These are phyloP conservation scores for Termitomyces sp. DNA, from an alignment of 768 basidiomycete species.

Conservation along the genomic window DNA sequence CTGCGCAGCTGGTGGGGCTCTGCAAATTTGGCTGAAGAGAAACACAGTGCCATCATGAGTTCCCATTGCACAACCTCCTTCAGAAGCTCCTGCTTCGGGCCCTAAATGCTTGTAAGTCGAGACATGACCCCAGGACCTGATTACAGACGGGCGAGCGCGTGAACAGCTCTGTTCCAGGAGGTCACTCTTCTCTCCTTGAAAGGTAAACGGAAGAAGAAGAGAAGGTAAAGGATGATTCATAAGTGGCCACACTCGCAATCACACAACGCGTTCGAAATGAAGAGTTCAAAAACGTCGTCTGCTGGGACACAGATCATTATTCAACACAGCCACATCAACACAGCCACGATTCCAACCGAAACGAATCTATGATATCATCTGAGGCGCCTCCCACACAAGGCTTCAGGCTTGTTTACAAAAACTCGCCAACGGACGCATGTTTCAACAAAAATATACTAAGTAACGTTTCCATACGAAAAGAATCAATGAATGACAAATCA, in stretches of 20 bases:
- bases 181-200: slow-evolving; percentile 14
- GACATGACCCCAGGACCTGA: slow-evolving; percentile 24
- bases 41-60: slow-evolving; percentile 41
- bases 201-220: slow-evolving; percentile 26
- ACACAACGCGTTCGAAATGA: background rate
- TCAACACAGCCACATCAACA: background rate
- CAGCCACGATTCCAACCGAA: no score
- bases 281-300: background rate
- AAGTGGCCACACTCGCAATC: background rate
- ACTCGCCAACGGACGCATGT: background rate
- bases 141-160: slow-evolving; percentile 21
- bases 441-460: background rate
- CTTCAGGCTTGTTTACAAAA: background rate
- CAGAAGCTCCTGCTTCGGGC: slow-evolving; percentile 7
- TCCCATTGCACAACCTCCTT: slow-evolving; percentile 28
- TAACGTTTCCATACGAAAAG: background rate
- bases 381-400: no score
- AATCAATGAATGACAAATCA: background rate
- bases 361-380: background rate
- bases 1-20: slow-evolving; percentile 8
- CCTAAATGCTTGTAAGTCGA: background rate
- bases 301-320: background rate
- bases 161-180: slow-evolving; percentile 27
- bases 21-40: slow-evolving; percentile 25
- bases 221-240: slow-evolving; percentile 6